These are phyloP conservation scores for Arthrobotrys sinensis DNA, from an alignment of 2,329 filamentous ascomycete genomes.

Conservation along the genomic window DNA sequence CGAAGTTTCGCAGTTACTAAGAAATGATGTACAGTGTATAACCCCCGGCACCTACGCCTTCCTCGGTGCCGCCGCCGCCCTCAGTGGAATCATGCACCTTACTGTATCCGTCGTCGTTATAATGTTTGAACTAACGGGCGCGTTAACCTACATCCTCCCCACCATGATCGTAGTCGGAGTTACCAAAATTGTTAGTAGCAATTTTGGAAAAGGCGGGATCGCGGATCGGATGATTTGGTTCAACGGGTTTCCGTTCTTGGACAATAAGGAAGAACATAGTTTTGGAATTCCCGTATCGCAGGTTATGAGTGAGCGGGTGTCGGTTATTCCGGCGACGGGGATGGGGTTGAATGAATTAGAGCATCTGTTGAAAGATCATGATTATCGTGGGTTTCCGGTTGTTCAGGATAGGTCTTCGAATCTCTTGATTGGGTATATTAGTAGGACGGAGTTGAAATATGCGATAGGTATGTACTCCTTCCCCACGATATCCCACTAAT, in stretches of 20 bases:
- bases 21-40: constrained; percentile 75
- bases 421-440: constrained; percentile 89
- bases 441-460: constrained; percentile 90
- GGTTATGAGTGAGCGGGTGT: constrained; percentile 85
- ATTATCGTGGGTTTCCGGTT: constrained; percentile 93
- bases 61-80: constrained; percentile 88
- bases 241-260: constrained; percentile 95
- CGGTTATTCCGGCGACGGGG: constrained; percentile 81
- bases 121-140: constrained; percentile 99
- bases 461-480: constrained; percentile 76
- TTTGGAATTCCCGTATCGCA: constrained; percentile 94
- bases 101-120: constrained; percentile 97
- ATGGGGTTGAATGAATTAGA: constrained; percentile 80
- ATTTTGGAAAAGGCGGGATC: constrained; percentile 95
- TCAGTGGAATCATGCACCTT: constrained; percentile 98
- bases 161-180: constrained; percentile 99
- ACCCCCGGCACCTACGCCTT: constrained; percentile 98
- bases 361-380: constrained; percentile 79
- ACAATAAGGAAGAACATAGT: constrained; percentile 97
- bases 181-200: constrained; percentile 91
- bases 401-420: constrained; percentile 81
- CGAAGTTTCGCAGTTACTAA: neutral
- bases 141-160: constrained; percentile 93
- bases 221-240: constrained; percentile 99
- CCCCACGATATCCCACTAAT: neutral